These are phyloP conservation scores for Centrapalus pauciflorus DNA, from an alignment of 129 eudicot species.

Conservation along the genomic window DNA sequence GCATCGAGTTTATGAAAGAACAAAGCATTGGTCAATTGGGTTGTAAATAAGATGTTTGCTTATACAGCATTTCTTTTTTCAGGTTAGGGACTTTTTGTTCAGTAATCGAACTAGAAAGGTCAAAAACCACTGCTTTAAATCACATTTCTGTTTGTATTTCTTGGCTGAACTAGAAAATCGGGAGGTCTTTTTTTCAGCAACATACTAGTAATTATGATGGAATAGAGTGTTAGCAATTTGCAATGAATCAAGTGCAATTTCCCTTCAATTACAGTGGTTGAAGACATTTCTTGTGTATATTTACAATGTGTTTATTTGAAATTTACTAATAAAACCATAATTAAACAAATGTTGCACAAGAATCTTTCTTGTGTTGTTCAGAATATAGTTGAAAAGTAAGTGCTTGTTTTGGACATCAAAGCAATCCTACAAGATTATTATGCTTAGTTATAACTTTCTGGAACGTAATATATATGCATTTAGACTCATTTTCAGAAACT, in stretches of 20 bases:
- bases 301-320: conserved; percentile 1
- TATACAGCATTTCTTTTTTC: not conserved
- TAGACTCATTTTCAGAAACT: conserved; percentile 6
- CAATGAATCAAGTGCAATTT: not conserved
- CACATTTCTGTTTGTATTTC: not conserved
- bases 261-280: not conserved
- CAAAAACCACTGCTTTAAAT: not conserved
- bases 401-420: not conserved
- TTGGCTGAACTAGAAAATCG: not conserved
- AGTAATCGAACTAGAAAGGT: not conserved
- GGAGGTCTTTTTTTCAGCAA: no score
- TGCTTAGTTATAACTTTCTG: not conserved
- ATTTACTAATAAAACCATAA: not conserved
- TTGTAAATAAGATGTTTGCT: not conserved
- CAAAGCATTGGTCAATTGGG: not conserved
- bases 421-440: not conserved
- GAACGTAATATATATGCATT: conserved; percentile 3
- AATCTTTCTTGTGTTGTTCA: not conserved
- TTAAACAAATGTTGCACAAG: not conserved
- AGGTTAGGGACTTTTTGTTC: not conserved
- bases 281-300: not conserved
- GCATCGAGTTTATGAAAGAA: not conserved
- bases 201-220: not conserved
- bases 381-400: not conserved
- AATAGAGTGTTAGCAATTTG: not conserved